Evolutionary conservation across 768 basidiomycete species (phyloP), one percentile per base, ranked within the genome.

Genomic region (Lyophyllum atratum): DNA sequence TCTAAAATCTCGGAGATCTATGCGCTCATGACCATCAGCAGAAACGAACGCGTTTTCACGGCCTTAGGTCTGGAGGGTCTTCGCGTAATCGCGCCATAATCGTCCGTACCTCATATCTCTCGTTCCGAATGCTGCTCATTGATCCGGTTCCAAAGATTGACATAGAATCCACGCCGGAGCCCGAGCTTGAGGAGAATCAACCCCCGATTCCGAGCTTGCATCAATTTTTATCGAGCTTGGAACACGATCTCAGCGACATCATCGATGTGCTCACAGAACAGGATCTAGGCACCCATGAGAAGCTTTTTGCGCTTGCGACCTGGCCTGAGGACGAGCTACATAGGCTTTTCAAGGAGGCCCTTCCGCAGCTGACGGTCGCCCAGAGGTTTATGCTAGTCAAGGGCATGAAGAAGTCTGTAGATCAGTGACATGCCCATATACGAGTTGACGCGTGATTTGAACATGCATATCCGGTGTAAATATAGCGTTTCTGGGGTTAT

Each of bases 341-440:
- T 33, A 17, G 22, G 34, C 7, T 61, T 10, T 61, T 61, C 40
- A 50, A 31, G 22, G 60, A 56, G 14, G 57, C 34, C n/a, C 46
- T 61, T 24, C 60, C 60, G 6, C 14, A 34, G 15, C 17, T 58
- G 21, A 58, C 56, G 7, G 19, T 55, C 14, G 45, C 60, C 1
- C 52, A 58, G 45, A 54, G 60, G 34, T 56, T 48, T 25, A 58
- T 58, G 46, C 55, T 60, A 5, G 52, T 60, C 19, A 52, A 60
- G 39, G 59, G 59, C 3, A 26, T 58, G 45, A 58, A 58, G 46
- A 25, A 31, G 12, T 51, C 34, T 26, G 55, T 17, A 17, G 37
- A 15, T 14, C 22, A 12, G 43, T 44, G 19, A 40, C n/a, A n/a
- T n/a, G n/a, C n/a, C n/a, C n/a, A n/a, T n/a, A n/a, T n/a, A n/a